These are phyloP conservation scores for Brettanomyces anomalus DNA, from an alignment of 805 yeast genomes.

Conservation along the genomic window DNA sequence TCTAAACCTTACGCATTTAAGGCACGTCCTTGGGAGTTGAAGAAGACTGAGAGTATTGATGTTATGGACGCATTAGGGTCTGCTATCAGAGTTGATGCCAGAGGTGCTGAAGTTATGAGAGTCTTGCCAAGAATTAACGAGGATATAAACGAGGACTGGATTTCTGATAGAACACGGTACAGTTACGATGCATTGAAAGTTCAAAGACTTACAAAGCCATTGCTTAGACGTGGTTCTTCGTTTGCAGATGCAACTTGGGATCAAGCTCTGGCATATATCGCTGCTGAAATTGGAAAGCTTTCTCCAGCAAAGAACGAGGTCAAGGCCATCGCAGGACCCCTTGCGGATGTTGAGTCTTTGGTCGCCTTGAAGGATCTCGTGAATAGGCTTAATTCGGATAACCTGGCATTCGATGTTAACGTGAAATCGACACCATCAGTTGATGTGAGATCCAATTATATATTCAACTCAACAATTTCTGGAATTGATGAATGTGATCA, in stretches of 20 bases:
- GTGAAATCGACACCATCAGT: conserved; percentile 54
- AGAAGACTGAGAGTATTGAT: conserved; percentile 80
- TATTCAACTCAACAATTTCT: conserved; percentile 69
- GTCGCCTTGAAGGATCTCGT: conserved; percentile 74
- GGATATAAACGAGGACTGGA: conserved; percentile 87
- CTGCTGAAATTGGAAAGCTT: conserved; percentile 47
- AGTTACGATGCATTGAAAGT: conserved; percentile 81
- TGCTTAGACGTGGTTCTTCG: conserved; percentile 58
- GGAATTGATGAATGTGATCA: conserved; percentile 81
- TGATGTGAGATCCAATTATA: conserved; percentile 69
- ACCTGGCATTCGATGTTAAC: conserved; percentile 63
- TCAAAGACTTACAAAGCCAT: conserved; percentile 77
- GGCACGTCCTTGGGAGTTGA: conserved; percentile 90
- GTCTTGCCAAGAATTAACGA: conserved; percentile 80
- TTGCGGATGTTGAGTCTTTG: conserved; percentile 74
- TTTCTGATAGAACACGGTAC: conserved; percentile 78
- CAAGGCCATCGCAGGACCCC: conserved; percentile 76
- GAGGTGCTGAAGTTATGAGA: conserved; percentile 84
- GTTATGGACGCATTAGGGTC: conserved; percentile 80
- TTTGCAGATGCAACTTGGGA: conserved; percentile 82
- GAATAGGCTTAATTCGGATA: conserved; percentile 73
- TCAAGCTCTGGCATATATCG: conserved; percentile 65
- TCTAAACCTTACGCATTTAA: conserved; percentile 87
- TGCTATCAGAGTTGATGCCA: conserved; percentile 73
- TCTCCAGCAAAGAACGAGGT: conserved; percentile 61